Base-by-base conservation (phyloP, 2,329 filamentous ascomycete species). In the Podosphaera xanthii region DNA sequence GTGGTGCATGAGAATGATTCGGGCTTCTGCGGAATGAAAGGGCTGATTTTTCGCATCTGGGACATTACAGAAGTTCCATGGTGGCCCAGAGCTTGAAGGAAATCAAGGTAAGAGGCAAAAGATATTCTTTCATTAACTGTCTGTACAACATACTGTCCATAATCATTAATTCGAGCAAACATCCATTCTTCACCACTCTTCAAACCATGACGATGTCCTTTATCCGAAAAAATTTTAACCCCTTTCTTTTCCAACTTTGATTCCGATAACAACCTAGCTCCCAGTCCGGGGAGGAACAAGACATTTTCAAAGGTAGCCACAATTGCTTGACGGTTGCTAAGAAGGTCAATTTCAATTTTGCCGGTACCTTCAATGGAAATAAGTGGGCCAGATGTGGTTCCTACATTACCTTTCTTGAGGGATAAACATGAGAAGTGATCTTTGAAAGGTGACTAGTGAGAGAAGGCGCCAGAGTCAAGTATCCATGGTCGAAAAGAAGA, bases 71-170 rank as follows among this genome's bases (percentile, higher is more conserved):
- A 55, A n/a, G 52, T 55, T 10, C 52, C 52, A 55, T 7, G 9
- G 9, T 55, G 52, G 38, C 52, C 52, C 7, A 55, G 33, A 55
- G 33, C 31, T 38, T 55, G 33, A 55, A 3, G 52, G 14, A 34
- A 5, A n/a, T 55, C 52, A 55, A 55, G 52, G 14, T 55, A 55
- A n/a, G 54, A 57, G 54, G 54, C 31, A 42, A 57, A 57, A 44
- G 38, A 36, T 14, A n/a, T 42, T 34, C 7, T 56, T 8, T 56
- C 35, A 30, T 38, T 56, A 42, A 40, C n/a, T 56, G 35, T 36
- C 22, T 56, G 53, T 22, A 56, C 38, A 6, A 42, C 4, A 42
- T 4, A 42, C 42, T 8, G 30, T 36, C 38, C 10, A 22, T 42
- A 34, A 2, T 7, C 40, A 42, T 36, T 40, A 38, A 10, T 8